Percentiles rank a stretch among this genome's conserved stretches.
Conservation (phyloP, 2,329 filamentous ascomycete genomes). For the Amauroascus niger region DNA sequence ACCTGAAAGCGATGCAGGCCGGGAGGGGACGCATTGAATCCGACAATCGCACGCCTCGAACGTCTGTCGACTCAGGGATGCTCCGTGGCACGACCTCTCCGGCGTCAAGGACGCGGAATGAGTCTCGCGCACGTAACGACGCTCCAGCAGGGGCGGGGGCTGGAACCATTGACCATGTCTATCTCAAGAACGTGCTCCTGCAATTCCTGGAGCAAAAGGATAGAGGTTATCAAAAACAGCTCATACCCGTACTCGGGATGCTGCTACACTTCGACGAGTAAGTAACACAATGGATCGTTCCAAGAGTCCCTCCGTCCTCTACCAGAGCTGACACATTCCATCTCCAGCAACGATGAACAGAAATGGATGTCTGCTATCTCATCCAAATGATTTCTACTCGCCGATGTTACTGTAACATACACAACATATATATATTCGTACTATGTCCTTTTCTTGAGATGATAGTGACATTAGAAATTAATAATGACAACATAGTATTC, state of each 20-base stretch:
- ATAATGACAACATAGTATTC: not conserved
- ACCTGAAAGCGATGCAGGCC: conserved; percentile 38
- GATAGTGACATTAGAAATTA: not conserved
- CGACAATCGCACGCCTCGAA: conserved; percentile 45
- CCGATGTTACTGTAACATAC: not conserved
- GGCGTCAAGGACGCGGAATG: conserved; percentile 19
- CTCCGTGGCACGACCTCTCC: conserved; percentile 25
- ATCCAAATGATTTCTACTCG: conserved; percentile 32
- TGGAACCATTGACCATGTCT: conserved; percentile 48
- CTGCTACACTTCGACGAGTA: conserved; percentile 56
- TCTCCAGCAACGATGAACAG: conserved; percentile 60
- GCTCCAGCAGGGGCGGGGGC: conserved; percentile 28
- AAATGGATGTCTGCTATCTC: conserved; percentile 73
- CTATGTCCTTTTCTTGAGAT: not conserved
- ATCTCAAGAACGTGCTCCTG: conserved; percentile 56
- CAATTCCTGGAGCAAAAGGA: conserved; percentile 59
- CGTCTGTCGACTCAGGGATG: conserved; percentile 48
- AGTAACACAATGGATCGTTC: conserved; percentile 24
- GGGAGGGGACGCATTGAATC: conserved; percentile 31
- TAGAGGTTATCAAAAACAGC: conserved; percentile 57
- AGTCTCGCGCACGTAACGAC: conserved; percentile 28
- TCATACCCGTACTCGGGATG: conserved; percentile 57
- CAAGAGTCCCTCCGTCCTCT: not conserved
- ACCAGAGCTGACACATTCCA: not conserved
- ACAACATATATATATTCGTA: not conserved